phyloP scores from a whole-genome alignment of 2,329 filamentous ascomycete genomes.

The Scedosporium boydii region DNA sequence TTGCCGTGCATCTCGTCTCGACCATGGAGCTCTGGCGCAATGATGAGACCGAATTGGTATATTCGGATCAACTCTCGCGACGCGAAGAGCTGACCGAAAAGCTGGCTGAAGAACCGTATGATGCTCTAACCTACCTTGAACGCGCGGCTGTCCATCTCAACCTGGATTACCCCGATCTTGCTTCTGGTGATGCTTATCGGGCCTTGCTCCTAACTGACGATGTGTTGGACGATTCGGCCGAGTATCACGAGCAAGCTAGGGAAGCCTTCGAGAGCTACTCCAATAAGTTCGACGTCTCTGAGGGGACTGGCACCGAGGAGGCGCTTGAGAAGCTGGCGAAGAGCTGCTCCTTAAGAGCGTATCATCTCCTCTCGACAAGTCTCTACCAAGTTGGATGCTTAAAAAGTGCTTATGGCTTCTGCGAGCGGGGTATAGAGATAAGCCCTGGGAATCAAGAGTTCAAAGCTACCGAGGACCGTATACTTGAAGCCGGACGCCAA shows the following conservation, averaged over 20 bases:
- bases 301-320: conserved; percentile 9
- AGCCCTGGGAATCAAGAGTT: conserved; percentile 49
- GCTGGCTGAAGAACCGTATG: conserved; percentile 44
- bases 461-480: conserved; percentile 39
- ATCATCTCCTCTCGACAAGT: conserved; percentile 47
- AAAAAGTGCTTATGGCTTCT: conserved; percentile 58
- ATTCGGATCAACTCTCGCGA: conserved; percentile 35
- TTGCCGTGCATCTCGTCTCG: conserved; percentile 14
- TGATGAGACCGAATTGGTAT: conserved; percentile 19
- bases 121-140: conserved; percentile 55
- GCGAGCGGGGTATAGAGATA: conserved; percentile 47
- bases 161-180: conserved; percentile 82
- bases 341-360: conserved; percentile 45
- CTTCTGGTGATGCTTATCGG: conserved; percentile 80
- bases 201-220: conserved; percentile 83
- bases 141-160: conserved; percentile 62
- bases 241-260: conserved; percentile 65
- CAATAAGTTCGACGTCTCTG: conserved; percentile 4
- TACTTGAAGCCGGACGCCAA: conserved; percentile 41
- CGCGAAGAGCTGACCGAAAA: conserved; percentile 49
- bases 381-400: conserved; percentile 58
- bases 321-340: conserved; percentile 24
- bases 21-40: conserved; percentile 18
- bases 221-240: conserved; percentile 65
- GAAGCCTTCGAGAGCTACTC: conserved; percentile 35